These are phyloP conservation scores for Auxenochlorella pyrenoidosa DNA, from an alignment of 139 green algal species.

Conservation along the genomic window DNA sequence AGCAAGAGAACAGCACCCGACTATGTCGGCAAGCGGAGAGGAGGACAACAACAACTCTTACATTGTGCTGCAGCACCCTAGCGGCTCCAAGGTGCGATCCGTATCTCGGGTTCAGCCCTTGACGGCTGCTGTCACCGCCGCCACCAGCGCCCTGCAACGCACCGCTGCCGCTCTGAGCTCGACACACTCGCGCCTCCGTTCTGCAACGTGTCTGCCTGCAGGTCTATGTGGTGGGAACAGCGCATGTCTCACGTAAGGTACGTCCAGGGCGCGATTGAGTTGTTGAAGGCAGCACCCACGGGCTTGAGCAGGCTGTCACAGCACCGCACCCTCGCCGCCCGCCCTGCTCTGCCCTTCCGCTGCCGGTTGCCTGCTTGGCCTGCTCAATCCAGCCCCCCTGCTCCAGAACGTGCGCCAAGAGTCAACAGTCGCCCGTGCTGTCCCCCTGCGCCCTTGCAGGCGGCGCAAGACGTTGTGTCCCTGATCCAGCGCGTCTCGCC, in stretches of 20 bases:
- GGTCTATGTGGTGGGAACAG: slow-evolving; percentile 50
- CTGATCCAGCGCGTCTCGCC: slow-evolving; percentile 41
- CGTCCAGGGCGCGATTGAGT: not conserved
- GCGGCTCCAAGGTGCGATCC: not conserved
- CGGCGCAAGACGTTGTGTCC: slow-evolving; percentile 37
- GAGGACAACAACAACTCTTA: not conserved
- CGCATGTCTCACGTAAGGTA: slow-evolving; percentile 47
- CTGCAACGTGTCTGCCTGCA: not conserved
- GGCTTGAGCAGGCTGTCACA: too few relatives aligned
- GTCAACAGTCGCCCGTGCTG: not conserved
- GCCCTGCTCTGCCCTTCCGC: not conserved
- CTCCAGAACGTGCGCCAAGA: too few relatives aligned
- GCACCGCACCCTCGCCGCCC: not conserved
- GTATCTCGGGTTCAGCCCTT: not conserved
- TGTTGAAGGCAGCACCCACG: not conserved
- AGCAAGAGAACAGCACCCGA: not conserved
- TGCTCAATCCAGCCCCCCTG: not conserved
- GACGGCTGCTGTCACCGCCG: not conserved
- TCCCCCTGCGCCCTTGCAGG: not conserved
- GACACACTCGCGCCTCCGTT: not conserved
- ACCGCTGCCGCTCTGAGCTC: not conserved
- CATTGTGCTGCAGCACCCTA: slow-evolving; percentile 13
- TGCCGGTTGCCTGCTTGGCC: not conserved
- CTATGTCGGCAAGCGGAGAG: too few relatives aligned
- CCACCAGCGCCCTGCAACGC: not conserved